These are phyloP conservation scores for Yamagishiella unicocca DNA, from an alignment of 139 green algal species.

Conservation along the genomic window DNA sequence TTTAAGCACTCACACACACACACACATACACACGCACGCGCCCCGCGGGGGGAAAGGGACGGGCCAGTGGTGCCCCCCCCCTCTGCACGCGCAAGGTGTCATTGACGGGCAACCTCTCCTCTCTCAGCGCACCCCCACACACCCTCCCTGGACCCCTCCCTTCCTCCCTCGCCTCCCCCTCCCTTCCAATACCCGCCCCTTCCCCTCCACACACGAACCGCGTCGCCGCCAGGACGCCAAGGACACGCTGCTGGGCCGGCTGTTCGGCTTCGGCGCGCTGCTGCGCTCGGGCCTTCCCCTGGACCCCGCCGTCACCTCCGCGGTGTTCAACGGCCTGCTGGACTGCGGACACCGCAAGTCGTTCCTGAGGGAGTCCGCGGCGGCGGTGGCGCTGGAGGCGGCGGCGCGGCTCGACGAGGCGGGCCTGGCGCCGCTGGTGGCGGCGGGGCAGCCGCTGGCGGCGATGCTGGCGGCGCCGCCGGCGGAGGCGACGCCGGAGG, in stretches of 20 bases:
- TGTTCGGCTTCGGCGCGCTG: conserved; percentile 80
- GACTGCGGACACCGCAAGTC: conserved; percentile 67
- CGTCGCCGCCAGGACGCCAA: conserved; percentile 59
- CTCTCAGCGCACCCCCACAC: too few relatives aligned
- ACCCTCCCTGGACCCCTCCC: background rate
- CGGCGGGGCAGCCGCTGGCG: background rate
- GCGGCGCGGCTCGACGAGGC: conserved; percentile 5
- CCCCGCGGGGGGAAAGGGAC: too few relatives aligned
- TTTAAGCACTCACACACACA: too few relatives aligned
- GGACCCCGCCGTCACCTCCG: background rate
- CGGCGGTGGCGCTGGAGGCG: conserved; percentile 61
- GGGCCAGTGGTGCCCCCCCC: too few relatives aligned
- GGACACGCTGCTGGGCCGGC: conserved; percentile 76
- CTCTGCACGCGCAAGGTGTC: too few relatives aligned
- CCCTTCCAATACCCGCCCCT: background rate
- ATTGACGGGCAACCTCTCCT: too few relatives aligned
- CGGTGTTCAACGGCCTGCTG: conserved; percentile 59
- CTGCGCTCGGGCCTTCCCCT: conserved; percentile 58
- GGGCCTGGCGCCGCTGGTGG: conserved; percentile 7
- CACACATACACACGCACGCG: too few relatives aligned
- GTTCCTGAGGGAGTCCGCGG: conserved; percentile 78
- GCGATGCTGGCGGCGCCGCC: background rate
- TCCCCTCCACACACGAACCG: background rate
- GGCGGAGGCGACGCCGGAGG: conserved; percentile 35
- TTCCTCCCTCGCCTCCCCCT: background rate